Base-by-base conservation (phyloP, 1,284 basidiomycete genomes). In the Chondrostereum purpureum region DNA sequence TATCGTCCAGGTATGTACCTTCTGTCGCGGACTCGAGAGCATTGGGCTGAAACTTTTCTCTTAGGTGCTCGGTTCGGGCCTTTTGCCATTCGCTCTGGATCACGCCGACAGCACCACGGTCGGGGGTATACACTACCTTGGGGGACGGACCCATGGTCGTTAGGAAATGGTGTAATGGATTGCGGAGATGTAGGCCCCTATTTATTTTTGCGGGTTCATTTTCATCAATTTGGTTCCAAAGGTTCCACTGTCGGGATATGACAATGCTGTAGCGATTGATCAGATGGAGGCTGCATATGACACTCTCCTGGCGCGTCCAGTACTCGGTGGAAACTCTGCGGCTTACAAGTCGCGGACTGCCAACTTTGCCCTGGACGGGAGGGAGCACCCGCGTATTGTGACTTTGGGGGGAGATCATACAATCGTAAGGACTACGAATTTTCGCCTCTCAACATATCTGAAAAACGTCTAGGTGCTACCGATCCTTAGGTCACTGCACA, bases 51-150 rank as follows among this genome's bases (percentile, higher is more conserved):
- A 13, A n/a, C 14, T 11, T 22, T 33, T 5, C 12, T 16, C 39
- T 39, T 44, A 16, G 83, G 82, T 10, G 82, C 82, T 18, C 69
- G 82, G 3, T 85, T 85, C 57, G 83, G 81, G 3, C 81, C 83
- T 0, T 69, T 69, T 43, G 83, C 76, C 4, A 85, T 85, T 49
- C 74, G 82, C 6, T 71, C 74, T 8, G 82, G 81, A 2, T 75
- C 74, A 35, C 67, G 78, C 44, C 62, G 79, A 37, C 73, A 82
- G 81, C 51, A 63, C 38, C 58, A 61, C n/a, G 50, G 56, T n/a
- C 13, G 67, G 21, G 69, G 72, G 1, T 75, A 72, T 46, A 77
- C 72, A 3, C 51, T 78, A 31, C 59, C 72, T 3, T 76, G 78
- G 75, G 65, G 66, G 3, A 65, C 61, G 34, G 72, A 78, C 50